A percentile compares a stretch with the other conserved stretches of the same genome.
phyloP scores from a whole-genome alignment of 345 rosid species.

The Rhodomyrtus tomentosa region DNA sequence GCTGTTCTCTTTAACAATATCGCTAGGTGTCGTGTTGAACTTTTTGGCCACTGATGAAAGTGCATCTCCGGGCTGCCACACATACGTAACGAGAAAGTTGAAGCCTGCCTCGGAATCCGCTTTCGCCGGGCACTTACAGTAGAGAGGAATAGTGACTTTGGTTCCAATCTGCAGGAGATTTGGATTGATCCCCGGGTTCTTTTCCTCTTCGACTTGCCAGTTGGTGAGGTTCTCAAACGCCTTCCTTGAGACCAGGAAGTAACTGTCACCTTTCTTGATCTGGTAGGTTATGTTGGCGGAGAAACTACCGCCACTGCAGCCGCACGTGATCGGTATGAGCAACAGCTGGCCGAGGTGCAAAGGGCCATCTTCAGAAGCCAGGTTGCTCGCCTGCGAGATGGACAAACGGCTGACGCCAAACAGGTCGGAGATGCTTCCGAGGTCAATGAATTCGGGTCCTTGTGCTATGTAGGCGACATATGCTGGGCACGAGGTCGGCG shows the following conservation, averaged over 20 bases:
- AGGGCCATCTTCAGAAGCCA: constrained; percentile 26
- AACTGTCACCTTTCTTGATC: constrained; percentile 37
- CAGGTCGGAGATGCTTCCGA: constrained; percentile 29
- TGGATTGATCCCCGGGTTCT: constrained; percentile 26
- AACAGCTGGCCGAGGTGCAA: constrained; percentile 36
- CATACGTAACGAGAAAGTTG: constrained; percentile 27
- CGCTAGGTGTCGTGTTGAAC: constrained; percentile 14
- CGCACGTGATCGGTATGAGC: constrained; percentile 37
- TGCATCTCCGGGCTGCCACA: constrained; percentile 36
- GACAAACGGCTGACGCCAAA: constrained; percentile 21
- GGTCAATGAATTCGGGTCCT: constrained; percentile 25
- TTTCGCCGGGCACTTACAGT: constrained; percentile 46
- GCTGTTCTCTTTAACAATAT: constrained; percentile 26
- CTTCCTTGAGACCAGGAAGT: constrained; percentile 22
- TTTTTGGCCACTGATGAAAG: constrained; percentile 19
- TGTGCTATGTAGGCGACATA: constrained; percentile 27
- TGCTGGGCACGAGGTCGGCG: constrained; percentile 14
- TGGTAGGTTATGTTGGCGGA: constrained; percentile 38
- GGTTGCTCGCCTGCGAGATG: constrained; percentile 35
- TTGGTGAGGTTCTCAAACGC: constrained; percentile 33
- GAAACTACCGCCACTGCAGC: constrained; percentile 31
- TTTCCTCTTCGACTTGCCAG: constrained; percentile 20
- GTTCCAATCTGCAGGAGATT: constrained; percentile 26
- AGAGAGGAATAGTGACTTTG: constrained; percentile 32
- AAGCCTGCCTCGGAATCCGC: constrained; percentile 19